Conservation (phyloP, 176 grass and related monocot species). For the Areca catechu region DNA sequence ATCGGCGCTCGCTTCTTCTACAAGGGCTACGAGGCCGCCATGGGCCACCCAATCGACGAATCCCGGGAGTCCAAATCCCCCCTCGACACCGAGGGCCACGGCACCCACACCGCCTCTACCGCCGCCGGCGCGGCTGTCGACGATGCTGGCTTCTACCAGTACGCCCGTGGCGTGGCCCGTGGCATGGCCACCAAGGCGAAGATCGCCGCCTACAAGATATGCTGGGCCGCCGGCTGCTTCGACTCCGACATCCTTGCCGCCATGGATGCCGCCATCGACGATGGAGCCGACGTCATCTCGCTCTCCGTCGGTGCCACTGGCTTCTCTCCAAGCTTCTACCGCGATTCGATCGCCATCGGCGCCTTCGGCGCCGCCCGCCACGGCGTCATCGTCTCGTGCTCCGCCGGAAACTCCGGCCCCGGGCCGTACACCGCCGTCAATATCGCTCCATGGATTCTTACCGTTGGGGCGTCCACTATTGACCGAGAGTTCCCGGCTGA, state of each 20-base stretch:
- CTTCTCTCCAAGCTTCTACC: constrained; percentile 36
- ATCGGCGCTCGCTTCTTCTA: constrained; percentile 72
- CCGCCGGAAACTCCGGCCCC: constrained; percentile 66
- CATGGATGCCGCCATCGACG: constrained; percentile 55
- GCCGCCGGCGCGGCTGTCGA: constrained; percentile 34
- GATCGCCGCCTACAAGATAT: constrained; percentile 88
- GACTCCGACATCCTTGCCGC: constrained; percentile 89
- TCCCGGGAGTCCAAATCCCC: constrained; percentile 57
- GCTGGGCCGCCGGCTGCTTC: constrained; percentile 55
- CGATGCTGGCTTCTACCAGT: constrained; percentile 37
- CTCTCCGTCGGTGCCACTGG: constrained; percentile 51
- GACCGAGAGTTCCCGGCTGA: constrained; percentile 71
- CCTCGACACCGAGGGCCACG: constrained; percentile 71
- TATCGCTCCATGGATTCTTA: constrained; percentile 82
- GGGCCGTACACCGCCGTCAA: constrained; percentile 47
- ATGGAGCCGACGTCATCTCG: constrained; percentile 75
- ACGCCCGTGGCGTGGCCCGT: constrained; percentile 44
- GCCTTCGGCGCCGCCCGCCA: constrained; percentile 51
- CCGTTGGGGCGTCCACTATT: constrained; percentile 60
- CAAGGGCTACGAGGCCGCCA: constrained; percentile 54
- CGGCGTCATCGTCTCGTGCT: constrained; percentile 70
- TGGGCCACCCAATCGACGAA: constrained; percentile 52
- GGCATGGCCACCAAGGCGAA: constrained; percentile 60
- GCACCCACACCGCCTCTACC: constrained; percentile 82
- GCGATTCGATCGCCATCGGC: constrained; percentile 64